Evolutionary conservation across 1,139 yeast genomes (phyloP).

Genomic region (Hansenula anomala): DNA sequence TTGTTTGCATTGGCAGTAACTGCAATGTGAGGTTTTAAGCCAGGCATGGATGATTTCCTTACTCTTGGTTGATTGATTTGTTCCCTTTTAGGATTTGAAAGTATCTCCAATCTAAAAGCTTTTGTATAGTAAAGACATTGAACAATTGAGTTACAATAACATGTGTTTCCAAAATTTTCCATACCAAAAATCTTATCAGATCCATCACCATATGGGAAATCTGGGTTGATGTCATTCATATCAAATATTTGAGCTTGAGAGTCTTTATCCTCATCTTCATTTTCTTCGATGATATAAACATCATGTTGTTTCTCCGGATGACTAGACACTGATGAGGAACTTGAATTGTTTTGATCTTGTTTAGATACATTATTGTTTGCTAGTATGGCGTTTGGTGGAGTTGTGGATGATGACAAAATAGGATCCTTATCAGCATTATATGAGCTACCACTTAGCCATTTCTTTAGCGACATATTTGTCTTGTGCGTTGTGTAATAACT

Average conservation of each 20-base stretch:
- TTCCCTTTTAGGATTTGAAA: constrained; percentile 39
- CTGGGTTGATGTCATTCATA: background rate
- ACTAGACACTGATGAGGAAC: background rate
- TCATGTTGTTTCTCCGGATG: background rate
- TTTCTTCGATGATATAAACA: background rate
- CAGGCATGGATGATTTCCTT: constrained; percentile 36
- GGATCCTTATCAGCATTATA: background rate
- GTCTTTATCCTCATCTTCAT: background rate
- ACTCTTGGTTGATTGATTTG: constrained; percentile 15
- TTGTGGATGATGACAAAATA: background rate
- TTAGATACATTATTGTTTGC: background rate
- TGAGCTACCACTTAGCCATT: background rate
- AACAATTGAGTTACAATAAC: constrained; percentile 88
- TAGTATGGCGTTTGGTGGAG: background rate
- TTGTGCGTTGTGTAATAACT: background rate
- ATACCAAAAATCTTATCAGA: constrained; percentile 78
- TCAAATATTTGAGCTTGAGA: background rate
- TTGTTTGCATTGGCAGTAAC: constrained; percentile 2
- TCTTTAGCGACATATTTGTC: background rate
- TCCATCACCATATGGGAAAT: constrained; percentile 54
- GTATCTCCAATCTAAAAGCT: constrained; percentile 57
- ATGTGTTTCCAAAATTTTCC: constrained; percentile 93
- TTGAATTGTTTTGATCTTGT: background rate
- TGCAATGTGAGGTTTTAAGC: constrained; percentile 32
- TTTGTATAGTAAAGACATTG: constrained; percentile 81